Evolutionary conservation across 805 yeast species (phyloP), one percentile per base, ranked within the genome.

Genomic region (Danielia reshetovae): DNA sequence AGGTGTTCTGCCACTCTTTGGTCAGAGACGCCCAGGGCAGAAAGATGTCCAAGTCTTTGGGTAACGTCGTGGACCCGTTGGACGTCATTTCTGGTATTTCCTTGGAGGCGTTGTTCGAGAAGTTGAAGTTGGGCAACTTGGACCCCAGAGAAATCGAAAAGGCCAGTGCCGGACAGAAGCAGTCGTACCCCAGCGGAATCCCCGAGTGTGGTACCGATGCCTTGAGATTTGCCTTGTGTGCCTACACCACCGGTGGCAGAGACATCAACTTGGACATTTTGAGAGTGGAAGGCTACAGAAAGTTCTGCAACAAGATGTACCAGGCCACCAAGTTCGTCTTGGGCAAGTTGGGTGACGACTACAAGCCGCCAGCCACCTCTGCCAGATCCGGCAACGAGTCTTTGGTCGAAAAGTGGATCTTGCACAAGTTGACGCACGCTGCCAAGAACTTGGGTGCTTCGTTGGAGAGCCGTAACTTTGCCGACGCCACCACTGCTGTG

Each of bases 161-260:
- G 62, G 97, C 97, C 18, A 79, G 76, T 52, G 77, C 74, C 28
- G 97, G 97, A 43, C 97, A 93, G 69, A 78, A 74, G 51, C 72
- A 77, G 54, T 81, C 95, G 9, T 90, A 88, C 73, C 98, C 98
- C 47, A 80, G 81, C 51, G 98, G 98, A 70, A 89, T 90, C 49
- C 97, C 97, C 38, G 96, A 93, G 70, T 93, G 98, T 76, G 98
- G 98, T 72, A 89, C 97, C 32, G 98, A 93, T 65, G 98, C 98
- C 29, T 71, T 93, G 69, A 81, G 98, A 71, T 93, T 93, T 60
- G 97, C 98, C 25, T 76, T 90, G 48, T 93, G 97, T 77, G 96
- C 97, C 34, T 93, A 90, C 73, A 84, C 96, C 34, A 90, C 97
- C 31, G 98, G 98, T 69, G 97, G 97, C 52, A 81, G 97, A 68